These are phyloP conservation scores for Platanus orientalis DNA, from an alignment of 164 flowering plant species.

Conservation along the genomic window DNA sequence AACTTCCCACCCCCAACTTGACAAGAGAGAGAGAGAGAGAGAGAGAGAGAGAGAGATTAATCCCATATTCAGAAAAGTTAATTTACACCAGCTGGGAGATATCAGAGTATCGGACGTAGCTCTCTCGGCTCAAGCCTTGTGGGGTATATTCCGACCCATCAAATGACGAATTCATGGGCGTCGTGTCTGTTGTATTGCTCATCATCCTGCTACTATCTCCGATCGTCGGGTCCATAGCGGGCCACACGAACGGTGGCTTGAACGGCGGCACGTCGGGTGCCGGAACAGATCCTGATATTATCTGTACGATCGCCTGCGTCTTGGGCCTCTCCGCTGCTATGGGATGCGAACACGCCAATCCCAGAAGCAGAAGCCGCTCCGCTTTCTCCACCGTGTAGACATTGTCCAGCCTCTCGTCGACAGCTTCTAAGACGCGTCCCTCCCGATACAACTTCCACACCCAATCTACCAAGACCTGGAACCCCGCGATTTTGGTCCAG, in stretches of 20 bases:
- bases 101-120: no score
- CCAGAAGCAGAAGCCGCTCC: slow-evolving; percentile 43
- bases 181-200: slow-evolving; percentile 15
- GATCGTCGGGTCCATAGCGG: slow-evolving; percentile 17
- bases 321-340: slow-evolving; percentile 50
- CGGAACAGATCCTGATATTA: slow-evolving; percentile 34
- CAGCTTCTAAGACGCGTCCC: slow-evolving; percentile 47
- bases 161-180: slow-evolving; percentile 21
- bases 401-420: slow-evolving; percentile 35
- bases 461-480: slow-evolving; percentile 47
- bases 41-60: no score
- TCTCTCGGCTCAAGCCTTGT: no score
- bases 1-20: no score
- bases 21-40: no score
- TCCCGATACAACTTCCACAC: slow-evolving; percentile 67
- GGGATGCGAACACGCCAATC: slow-evolving; percentile 73
- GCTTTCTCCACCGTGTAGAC: slow-evolving; percentile 48
- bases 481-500: slow-evolving; percentile 25
- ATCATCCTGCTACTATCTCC: slow-evolving; percentile 10
- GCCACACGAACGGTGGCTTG: slow-evolving; percentile 67
- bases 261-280: slow-evolving; percentile 51
- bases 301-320: slow-evolving; percentile 44
- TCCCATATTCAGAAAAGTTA: no score
- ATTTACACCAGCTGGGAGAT: no score
- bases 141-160: not conserved